These are phyloP conservation scores for Elongisporangium prolatum DNA, from an alignment of 352 stramenopile genomes.

Conservation along the genomic window DNA sequence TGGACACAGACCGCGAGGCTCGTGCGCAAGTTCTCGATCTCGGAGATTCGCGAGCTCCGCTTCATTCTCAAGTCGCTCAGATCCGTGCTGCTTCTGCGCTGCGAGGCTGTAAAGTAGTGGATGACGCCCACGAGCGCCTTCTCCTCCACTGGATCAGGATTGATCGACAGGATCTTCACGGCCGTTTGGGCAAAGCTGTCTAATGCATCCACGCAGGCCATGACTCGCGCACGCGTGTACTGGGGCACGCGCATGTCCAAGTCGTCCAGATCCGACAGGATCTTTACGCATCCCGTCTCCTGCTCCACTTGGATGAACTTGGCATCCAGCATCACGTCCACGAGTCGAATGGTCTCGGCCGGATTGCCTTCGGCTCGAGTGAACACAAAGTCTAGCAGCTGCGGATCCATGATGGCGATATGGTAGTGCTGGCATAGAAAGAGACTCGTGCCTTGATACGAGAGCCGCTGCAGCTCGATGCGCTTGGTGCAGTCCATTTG, in stretches of 20 bases:
- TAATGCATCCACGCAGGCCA: conserved; percentile 58
- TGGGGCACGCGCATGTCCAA: conserved; percentile 71
- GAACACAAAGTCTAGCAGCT: conserved; percentile 73
- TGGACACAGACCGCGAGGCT: conserved; percentile 50
- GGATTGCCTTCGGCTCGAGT: conserved; percentile 63
- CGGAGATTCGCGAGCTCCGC: conserved; percentile 27
- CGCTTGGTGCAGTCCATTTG: conserved; percentile 27
- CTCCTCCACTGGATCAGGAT: conserved; percentile 59
- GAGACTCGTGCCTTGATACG: conserved; percentile 59
- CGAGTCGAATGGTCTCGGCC: conserved; percentile 55
- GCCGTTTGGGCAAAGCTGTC: conserved; percentile 51
- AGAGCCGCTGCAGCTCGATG: conserved; percentile 54
- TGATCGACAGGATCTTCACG: conserved; percentile 63
- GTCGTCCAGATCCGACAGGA: conserved; percentile 68
- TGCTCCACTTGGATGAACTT: conserved; percentile 60
- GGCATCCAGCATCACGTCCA: conserved; percentile 63
- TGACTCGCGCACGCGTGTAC: conserved; percentile 64
- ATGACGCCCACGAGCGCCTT: conserved; percentile 53
- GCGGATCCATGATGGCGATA: conserved; percentile 79
- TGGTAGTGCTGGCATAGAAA: conserved; percentile 76
- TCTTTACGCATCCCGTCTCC: conserved; percentile 40
- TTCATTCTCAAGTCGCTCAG: conserved; percentile 29
- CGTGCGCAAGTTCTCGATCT: conserved; percentile 52
- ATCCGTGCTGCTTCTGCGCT: conserved; percentile 26
- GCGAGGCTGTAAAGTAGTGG: conserved; percentile 26